Evolutionary conservation across 2,329 filamentous ascomycete genomes (phyloP).

Genomic region (Tolypocladium inflatum): DNA sequence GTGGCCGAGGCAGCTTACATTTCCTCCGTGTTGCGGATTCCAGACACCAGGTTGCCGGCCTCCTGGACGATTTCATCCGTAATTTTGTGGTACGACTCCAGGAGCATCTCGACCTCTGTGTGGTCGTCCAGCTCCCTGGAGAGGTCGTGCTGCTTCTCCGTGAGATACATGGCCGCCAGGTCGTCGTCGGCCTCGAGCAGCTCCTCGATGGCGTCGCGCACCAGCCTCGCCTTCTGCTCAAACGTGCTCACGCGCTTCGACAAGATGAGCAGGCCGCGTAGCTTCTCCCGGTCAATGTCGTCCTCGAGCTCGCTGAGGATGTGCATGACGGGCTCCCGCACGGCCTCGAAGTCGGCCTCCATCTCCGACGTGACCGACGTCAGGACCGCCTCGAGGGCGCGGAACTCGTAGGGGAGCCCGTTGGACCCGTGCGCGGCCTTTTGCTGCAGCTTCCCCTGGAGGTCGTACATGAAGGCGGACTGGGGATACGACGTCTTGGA

Average conservation of each 20-base stretch:
- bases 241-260: constrained; percentile 95
- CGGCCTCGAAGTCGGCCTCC: constrained; percentile 89
- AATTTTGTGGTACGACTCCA: constrained; percentile 96
- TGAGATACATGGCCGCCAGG: constrained; percentile 87
- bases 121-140: constrained; percentile 74
- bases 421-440: constrained; percentile 48
- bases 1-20: constrained; percentile 52
- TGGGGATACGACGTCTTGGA: constrained; percentile 92
- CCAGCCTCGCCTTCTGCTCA: constrained; percentile 90
- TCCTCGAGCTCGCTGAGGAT: constrained; percentile 88
- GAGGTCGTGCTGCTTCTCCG: constrained; percentile 71
- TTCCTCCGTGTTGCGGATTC: constrained; percentile 96
- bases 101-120: constrained; percentile 90
- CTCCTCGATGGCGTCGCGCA: constrained; percentile 91
- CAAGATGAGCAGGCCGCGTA: constrained; percentile 82
- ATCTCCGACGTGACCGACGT: constrained; percentile 88
- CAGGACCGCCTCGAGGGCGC: constrained; percentile 87
- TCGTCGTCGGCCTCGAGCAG: constrained; percentile 94
- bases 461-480: constrained; percentile 94
- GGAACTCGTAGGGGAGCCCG: constrained; percentile 85
- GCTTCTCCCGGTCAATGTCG: constrained; percentile 90
- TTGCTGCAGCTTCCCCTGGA: constrained; percentile 85
- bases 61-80: constrained; percentile 97
- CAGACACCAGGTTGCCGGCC: constrained; percentile 82
- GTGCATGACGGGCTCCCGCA: constrained; percentile 83